Base-by-base conservation (phyloP, 768 basidiomycete species). In the Strobilomyces echinocephalus region DNA sequence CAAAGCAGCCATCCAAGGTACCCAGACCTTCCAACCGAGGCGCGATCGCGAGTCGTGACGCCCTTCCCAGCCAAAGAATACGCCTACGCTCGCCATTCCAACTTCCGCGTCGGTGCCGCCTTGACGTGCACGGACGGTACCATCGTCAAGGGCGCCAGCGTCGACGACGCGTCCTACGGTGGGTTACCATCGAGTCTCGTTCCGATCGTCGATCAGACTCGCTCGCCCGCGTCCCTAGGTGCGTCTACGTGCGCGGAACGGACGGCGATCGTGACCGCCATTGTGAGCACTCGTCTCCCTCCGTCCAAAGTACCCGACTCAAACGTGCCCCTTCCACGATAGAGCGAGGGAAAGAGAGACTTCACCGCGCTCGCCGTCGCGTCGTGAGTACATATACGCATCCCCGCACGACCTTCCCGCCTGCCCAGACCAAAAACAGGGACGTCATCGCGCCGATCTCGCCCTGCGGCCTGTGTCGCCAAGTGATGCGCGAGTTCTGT, bases 141-240 rank as follows among this genome's bases (percentile, higher is more conserved):
- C 10, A 82, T 95, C 36, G 79, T 94, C 53, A 87, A 82, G 56
- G 93, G 95, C 12, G 83, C 87, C 20, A 97, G 95, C 66, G 78
- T 97, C 53, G 95, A 98, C 73, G 97, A 95, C 61, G 91, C 91
- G 0, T 90, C 91, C 0, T 92, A 92, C 63, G 91, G 94, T 91
- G 53, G 14, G 74, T 24, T 35, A 14, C 15, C 15, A 40, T 11
- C n/a, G 11, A 8, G 4, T 34, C 31, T 31, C 8, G 9, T 10
- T 34, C 6, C 14, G 26, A 12, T 16, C 5, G 11, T 42, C 24
- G 6, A 14, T 38, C 28, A 28, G 35, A 28, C 28, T 9, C 16
- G 26, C 14, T 46, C 43, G 11, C 11, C n/a, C 36, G 16, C 33
- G 39, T 16, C 34, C 20, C 1, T 38, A 95, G 92, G 93, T 18